These are phyloP conservation scores for Fusarium sp. DNA, from an alignment of 2,329 filamentous ascomycete species.

Conservation along the genomic window DNA sequence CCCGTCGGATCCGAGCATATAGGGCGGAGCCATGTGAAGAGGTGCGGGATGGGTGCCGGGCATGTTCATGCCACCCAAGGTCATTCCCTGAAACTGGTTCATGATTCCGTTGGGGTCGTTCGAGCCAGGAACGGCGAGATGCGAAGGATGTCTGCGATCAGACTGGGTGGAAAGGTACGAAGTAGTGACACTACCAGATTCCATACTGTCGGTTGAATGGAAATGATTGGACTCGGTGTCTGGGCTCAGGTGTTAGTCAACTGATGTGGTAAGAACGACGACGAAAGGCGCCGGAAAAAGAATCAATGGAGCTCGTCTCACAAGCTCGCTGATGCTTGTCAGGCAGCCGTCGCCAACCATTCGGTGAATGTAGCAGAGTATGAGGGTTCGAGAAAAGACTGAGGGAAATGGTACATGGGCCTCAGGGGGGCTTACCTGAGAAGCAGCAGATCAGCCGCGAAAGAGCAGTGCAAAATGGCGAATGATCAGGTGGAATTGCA, in stretches of 20 bases:
- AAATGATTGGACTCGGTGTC: constrained; percentile 55
- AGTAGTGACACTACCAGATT: constrained; percentile 51
- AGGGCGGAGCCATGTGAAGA: constrained; percentile 55
- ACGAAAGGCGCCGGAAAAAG: background rate
- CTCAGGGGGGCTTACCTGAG: constrained; percentile 46
- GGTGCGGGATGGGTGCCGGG: constrained; percentile 49
- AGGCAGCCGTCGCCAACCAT: background rate
- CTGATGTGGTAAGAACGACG: background rate
- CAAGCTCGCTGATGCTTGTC: background rate
- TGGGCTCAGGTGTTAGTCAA: constrained; percentile 18
- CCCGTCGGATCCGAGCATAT: constrained; percentile 58
- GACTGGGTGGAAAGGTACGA: constrained; percentile 53
- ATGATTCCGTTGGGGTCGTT: constrained; percentile 53
- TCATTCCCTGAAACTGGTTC: constrained; percentile 57
- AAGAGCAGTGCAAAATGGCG: constrained; percentile 50
- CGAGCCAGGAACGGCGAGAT: constrained; percentile 50
- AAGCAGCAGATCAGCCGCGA: constrained; percentile 53
- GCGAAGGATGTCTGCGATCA: constrained; percentile 50
- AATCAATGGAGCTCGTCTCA: background rate
- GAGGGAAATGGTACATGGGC: background rate
- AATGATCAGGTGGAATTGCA: constrained; percentile 50
- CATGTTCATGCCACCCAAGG: constrained; percentile 56
- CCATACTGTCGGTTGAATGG: constrained; percentile 55
- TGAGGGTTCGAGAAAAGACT: background rate
- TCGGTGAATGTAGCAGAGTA: background rate